Evolutionary conservation across 306 rosid genomes (phyloP).

Genomic region (Astragalus membranaceus): DNA sequence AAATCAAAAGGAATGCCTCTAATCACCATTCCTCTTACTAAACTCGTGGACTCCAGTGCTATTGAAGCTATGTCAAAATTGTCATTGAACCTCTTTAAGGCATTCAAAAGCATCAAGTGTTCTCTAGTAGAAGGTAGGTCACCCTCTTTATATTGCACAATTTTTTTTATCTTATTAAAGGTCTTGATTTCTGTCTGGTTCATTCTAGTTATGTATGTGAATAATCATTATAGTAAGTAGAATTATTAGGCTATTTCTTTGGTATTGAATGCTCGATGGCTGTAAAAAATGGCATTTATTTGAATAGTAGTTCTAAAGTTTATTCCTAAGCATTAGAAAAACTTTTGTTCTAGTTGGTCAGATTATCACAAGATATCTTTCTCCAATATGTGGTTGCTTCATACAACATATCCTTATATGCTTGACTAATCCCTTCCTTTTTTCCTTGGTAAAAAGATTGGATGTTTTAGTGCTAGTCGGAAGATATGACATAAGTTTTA

Average conservation of each 20-base stretch:
- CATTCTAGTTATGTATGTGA: not conserved
- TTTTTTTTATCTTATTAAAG: not conserved
- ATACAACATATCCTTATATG: not conserved
- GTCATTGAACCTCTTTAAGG: constrained; percentile 53
- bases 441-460: not conserved
- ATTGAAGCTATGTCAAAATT: constrained; percentile 49
- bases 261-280: not conserved
- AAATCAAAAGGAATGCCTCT: constrained; percentile 87
- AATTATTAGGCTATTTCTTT: not conserved
- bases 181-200: constrained; percentile 3
- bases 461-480: not conserved
- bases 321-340: not conserved
- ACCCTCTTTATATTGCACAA: not conserved
- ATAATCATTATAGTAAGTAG: not conserved
- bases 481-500: not conserved
- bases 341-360: not conserved
- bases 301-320: constrained; percentile 3
- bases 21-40: constrained; percentile 58
- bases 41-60: constrained; percentile 58
- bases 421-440: not conserved
- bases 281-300: not conserved
- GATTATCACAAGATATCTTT: not conserved
- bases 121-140: constrained; percentile 46
- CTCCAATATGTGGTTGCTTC: not conserved
- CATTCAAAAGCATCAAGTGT: constrained; percentile 36